Evolutionary conservation across 1,139 yeast genomes (phyloP).

Genomic region (Sporopachydermia cereana): DNA sequence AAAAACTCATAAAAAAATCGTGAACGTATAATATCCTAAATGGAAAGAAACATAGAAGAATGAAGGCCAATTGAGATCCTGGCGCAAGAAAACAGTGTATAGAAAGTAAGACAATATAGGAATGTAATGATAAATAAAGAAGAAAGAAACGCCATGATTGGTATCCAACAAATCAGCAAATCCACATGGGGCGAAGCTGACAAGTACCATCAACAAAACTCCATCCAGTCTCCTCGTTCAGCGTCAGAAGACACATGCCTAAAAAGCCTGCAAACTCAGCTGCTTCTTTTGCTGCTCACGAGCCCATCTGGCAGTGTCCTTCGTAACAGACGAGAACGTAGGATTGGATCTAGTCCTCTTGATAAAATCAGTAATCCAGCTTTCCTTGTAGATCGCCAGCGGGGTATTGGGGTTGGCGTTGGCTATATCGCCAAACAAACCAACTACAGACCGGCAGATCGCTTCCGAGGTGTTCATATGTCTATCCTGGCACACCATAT

Average conservation of each 20-base stretch:
- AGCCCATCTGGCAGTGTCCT: slow-evolving; percentile 94
- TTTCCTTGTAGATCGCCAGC: slow-evolving; percentile 49
- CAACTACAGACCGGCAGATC: slow-evolving; percentile 69
- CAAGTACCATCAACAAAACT: too few species aligned
- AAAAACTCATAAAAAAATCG: background rate
- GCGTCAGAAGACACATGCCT: too few species aligned
- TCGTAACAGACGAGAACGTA: slow-evolving; percentile 51
- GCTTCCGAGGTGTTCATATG: slow-evolving; percentile 50
- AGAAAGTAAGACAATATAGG: too few species aligned
- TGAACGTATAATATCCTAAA: too few species aligned
- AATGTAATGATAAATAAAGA: background rate
- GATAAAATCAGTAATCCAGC: slow-evolving; percentile 71
- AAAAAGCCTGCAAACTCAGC: slow-evolving; percentile 16
- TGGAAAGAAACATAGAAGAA: too few species aligned
- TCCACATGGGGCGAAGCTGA: too few species aligned
- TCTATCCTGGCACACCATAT: slow-evolving; percentile 46
- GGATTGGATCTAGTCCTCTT: slow-evolving; percentile 59
- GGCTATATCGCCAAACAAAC: slow-evolving; percentile 86
- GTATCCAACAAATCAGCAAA: too few species aligned
- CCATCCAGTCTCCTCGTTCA: too few species aligned
- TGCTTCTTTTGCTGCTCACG: slow-evolving; percentile 72
- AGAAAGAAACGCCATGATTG: background rate
- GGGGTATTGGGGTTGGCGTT: slow-evolving; percentile 50
- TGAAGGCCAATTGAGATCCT: too few species aligned
- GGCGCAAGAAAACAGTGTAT: too few species aligned